Percentiles rank a stretch among this genome's conserved stretches.
phyloP scores from a whole-genome alignment of 495 filamentous ascomycete genomes.

The Penicillium coffeae region DNA sequence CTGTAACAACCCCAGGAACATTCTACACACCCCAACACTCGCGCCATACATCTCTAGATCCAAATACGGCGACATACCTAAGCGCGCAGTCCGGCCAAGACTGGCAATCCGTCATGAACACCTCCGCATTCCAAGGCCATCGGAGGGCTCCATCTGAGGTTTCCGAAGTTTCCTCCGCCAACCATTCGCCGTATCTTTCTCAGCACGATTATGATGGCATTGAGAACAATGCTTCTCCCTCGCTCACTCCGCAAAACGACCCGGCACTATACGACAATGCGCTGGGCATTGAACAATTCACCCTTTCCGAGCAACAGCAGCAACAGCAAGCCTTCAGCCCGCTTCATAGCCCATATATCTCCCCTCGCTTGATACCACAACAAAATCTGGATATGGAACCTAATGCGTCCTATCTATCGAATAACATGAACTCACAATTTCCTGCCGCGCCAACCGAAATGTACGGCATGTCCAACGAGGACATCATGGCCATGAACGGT shows the following conservation, averaged over 20 bases:
- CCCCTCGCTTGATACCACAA: conserved; percentile 76
- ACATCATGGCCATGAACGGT: conserved; percentile 24
- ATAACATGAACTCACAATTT: conserved; percentile 45
- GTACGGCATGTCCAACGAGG: conserved; percentile 46
- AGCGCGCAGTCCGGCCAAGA: conserved; percentile 57
- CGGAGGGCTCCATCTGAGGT: conserved; percentile 84
- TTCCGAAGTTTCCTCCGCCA: conserved; percentile 82
- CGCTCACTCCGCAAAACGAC: conserved; percentile 71
- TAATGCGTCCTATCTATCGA: conserved; percentile 50
- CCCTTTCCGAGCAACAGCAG: conserved; percentile 67
- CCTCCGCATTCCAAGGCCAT: conserved; percentile 66
- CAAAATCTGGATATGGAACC: conserved; percentile 50
- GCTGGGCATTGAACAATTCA: conserved; percentile 74
- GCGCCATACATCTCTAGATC: conserved; percentile 75
- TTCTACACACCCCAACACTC: conserved; percentile 64
- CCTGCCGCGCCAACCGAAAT: conserved; percentile 49
- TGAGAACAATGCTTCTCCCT: conserved; percentile 73
- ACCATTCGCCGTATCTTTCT: conserved; percentile 73
- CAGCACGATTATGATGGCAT: conserved; percentile 75
- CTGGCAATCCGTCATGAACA: conserved; percentile 64
- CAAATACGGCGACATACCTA: conserved; percentile 67
- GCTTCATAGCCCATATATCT: conserved; percentile 78
- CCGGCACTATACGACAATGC: conserved; percentile 69
- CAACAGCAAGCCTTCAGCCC: conserved; percentile 63
- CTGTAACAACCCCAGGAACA: conserved; percentile 48